A percentile compares a stretch with the other conserved stretches of the same genome.
phyloP scores from a whole-genome alignment of 257 asterid species.

The Paulownia fortunei region DNA sequence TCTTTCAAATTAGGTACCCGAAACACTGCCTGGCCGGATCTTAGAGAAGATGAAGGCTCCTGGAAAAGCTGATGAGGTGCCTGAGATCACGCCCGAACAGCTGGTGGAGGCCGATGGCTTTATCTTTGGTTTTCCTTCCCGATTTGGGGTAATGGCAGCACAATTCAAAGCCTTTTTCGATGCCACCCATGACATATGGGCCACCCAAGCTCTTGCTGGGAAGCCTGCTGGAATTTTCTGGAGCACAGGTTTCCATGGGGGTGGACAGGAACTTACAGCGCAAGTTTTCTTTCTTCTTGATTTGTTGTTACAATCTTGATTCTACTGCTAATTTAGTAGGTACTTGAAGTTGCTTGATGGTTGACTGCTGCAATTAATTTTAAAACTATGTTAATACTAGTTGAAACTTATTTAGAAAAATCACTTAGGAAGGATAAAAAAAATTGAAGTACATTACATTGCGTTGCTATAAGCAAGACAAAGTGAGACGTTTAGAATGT shows the following conservation, averaged over 20 bases:
- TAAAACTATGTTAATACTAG: not conserved
- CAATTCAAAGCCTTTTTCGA: constrained; percentile 92
- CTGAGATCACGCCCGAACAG: constrained; percentile 77
- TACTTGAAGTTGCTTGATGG: not conserved
- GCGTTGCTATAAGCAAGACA: not conserved
- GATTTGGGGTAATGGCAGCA: constrained; percentile 96
- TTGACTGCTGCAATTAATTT: not conserved
- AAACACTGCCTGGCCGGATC: constrained; percentile 65
- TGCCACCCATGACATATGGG: constrained; percentile 71
- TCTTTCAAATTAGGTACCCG: constrained; percentile 65
- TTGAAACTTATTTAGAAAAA: not conserved
- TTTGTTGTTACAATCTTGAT: not conserved
- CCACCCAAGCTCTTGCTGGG: constrained; percentile 83
- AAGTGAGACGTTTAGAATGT: not conserved
- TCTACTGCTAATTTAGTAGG: not conserved
- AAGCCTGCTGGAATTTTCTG: constrained; percentile 96
- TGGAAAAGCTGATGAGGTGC: constrained; percentile 71
- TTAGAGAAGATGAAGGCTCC: constrained; percentile 93
- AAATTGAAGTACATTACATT: not conserved
- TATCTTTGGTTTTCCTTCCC: constrained; percentile 86
- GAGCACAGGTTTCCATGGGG: constrained; percentile 98
- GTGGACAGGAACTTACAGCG: constrained; percentile 99
- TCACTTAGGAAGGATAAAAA: not conserved
- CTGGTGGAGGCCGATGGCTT: constrained; percentile 94
- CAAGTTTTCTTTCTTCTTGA: constrained; percentile 41